These are phyloP conservation scores for Solanum pennellii DNA, from an alignment of 257 asterid genomes.

Conservation along the genomic window DNA sequence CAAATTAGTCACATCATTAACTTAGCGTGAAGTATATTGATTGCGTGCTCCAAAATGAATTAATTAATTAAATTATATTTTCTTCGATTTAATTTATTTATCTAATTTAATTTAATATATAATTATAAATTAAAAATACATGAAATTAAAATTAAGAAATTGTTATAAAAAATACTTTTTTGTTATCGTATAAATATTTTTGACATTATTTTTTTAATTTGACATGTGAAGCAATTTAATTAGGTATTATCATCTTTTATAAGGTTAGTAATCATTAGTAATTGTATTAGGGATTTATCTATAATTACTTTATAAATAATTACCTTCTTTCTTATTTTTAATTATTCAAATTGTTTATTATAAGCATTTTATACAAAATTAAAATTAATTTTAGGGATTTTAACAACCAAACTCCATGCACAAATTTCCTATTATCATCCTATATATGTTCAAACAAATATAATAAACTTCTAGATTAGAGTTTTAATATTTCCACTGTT, in stretches of 20 bases:
- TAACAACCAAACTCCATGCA: not conserved
- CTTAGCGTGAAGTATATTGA: not conserved
- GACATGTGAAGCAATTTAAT: not conserved
- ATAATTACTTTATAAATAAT: too few relatives aligned
- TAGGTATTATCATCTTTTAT: not conserved
- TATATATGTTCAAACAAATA: not conserved
- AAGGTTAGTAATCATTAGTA: not conserved
- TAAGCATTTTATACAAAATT: not conserved
- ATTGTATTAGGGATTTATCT: too few relatives aligned
- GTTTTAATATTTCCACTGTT: not conserved
- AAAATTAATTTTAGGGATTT: not conserved
- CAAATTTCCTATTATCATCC: not conserved
- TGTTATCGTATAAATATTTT: too few relatives aligned
- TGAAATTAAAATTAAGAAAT: too few relatives aligned
- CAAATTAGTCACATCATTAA: not conserved
- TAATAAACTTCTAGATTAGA: not conserved
- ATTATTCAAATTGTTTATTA: not conserved
- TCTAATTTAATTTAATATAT: too few relatives aligned
- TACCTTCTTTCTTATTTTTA: not conserved
- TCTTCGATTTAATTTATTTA: too few relatives aligned
- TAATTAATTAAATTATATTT: not conserved
- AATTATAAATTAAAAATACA: too few relatives aligned
- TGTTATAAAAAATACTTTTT: too few relatives aligned
- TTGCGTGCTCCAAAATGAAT: not conserved
- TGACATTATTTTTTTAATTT: too few relatives aligned